Evolutionary conservation across 2,329 filamentous ascomycete genomes (phyloP), one percentile per base, ranked within the genome.

Genomic region (Epichloe elymi): DNA sequence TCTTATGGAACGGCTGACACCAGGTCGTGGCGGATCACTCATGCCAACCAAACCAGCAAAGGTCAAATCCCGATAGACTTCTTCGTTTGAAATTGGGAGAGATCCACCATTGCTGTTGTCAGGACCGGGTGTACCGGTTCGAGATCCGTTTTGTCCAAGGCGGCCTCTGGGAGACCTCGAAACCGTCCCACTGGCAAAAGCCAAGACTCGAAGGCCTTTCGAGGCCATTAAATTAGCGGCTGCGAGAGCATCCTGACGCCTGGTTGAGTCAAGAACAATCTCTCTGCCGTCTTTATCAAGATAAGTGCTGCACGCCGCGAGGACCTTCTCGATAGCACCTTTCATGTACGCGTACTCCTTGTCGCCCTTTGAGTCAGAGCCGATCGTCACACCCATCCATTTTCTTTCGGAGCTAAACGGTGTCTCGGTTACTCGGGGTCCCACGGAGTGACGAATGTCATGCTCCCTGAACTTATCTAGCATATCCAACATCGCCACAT

Each of bases 391-490:
- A 36, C 94, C 94, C 94, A 98, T 98, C 91, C 91, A 98, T 68
- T 98, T 98, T 52, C 91, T 80, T 64, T 95, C 89, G 1, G 93
- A 98, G 64, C 91, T 97, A 67, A 98, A 98, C 0, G 93, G 90
- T 0, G 88, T 90, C 66, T 98, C 93, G 42, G 82, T 82, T 35
- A 85, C 79, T 46, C 91, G 85, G 35, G 79, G 76, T n/a, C 89
- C 89, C 50, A 95, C 80, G 10, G 86, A 84, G 45, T 93, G 85
- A 54, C 94, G 83, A 44, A 94, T 82, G 67, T 98, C 93, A 57
- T 95, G 87, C 65, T 96, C 91, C 53, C 86, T 86, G 63, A 95
- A 93, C 23, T 82, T 79, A 68, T 98, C 94, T 36, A 98, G 74
- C 48, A 98, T 74, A 67, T 98, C 93, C 46, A 98, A 76, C 67